Evolutionary conservation across 306 rosid species (phyloP).

Genomic region (Vigna radiata): DNA sequence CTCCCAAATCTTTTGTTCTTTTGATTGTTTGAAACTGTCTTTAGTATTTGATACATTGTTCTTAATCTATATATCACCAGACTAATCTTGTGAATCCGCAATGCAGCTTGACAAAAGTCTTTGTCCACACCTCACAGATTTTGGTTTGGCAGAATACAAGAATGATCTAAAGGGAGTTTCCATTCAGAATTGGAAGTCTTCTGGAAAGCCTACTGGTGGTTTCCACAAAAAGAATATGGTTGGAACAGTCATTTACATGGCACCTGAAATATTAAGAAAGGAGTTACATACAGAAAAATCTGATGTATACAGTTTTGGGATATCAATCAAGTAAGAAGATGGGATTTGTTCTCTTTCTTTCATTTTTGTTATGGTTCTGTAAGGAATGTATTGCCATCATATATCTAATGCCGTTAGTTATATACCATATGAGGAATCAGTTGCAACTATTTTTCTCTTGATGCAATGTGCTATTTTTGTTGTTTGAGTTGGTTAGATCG

Average conservation of each 20-base stretch:
- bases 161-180: slow-evolving; percentile 69
- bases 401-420: neutral
- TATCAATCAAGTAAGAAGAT: slow-evolving; percentile 78
- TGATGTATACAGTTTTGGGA: slow-evolving; percentile 90
- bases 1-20: slow-evolving; percentile 51
- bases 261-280: slow-evolving; percentile 93
- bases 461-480: slow-evolving; percentile 27
- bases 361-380: slow-evolving; percentile 9
- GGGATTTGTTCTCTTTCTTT: slow-evolving; percentile 7
- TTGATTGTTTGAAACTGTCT: slow-evolving; percentile 7
- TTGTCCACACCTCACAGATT: slow-evolving; percentile 82
- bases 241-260: slow-evolving; percentile 93
- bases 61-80: slow-evolving; percentile 15
- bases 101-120: slow-evolving; percentile 83
- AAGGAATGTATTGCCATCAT: neutral
- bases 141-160: slow-evolving; percentile 90
- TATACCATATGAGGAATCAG: slow-evolving; percentile 2
- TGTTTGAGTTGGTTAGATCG: slow-evolving; percentile 10
- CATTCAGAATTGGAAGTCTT: slow-evolving; percentile 81
- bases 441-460: neutral
- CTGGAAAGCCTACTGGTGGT: slow-evolving; percentile 97
- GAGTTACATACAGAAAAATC: slow-evolving; percentile 84
- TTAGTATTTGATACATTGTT: slow-evolving; percentile 21
- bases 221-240: slow-evolving; percentile 94
- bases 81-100: slow-evolving; percentile 37